Percentiles rank a stretch among this genome's conserved stretches.
Evolutionary conservation across 306 rosid genomes (phyloP).

Genomic region (Acacia confusa): DNA sequence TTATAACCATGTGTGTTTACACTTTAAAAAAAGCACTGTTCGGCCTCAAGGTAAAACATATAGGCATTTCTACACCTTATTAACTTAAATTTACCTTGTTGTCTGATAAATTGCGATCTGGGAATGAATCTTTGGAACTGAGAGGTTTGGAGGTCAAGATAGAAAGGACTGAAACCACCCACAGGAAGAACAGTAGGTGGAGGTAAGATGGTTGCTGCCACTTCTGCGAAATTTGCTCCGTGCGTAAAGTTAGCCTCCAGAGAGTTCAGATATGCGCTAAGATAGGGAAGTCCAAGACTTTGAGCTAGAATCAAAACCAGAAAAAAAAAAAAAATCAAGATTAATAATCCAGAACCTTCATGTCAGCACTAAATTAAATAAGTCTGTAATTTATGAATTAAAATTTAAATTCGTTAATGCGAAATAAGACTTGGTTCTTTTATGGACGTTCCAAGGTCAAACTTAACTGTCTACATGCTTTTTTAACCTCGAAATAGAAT

Average conservation of each 20-base stretch:
- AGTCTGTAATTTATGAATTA: not conserved
- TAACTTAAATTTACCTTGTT: slow-evolving; percentile 28
- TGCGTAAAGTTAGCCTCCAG: not conserved
- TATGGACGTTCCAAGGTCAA: not conserved
- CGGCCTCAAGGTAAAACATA: too few relatives aligned
- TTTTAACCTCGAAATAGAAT: not conserved
- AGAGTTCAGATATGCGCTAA: not conserved
- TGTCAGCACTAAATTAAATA: not conserved
- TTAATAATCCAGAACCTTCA: not conserved
- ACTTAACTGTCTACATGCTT: not conserved
- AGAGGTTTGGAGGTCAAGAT: slow-evolving; percentile 29
- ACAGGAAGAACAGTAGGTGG: slow-evolving; percentile 13
- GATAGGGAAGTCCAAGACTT: not conserved
- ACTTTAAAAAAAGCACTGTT: too few relatives aligned
- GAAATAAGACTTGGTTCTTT: not conserved
- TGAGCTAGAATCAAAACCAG: not conserved
- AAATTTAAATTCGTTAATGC: not conserved
- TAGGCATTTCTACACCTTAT: too few relatives aligned
- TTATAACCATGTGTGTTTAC: too few relatives aligned
- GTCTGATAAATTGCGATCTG: slow-evolving; percentile 18
- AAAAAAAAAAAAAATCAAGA: not conserved
- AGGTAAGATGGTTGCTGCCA: slow-evolving; percentile 37
- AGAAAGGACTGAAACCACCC: slow-evolving; percentile 48
- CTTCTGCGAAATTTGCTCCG: slow-evolving; percentile 38
- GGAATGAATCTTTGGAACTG: slow-evolving; percentile 37